These are phyloP conservation scores for Purpureocillium lavendulum DNA, from an alignment of 2,329 filamentous ascomycete genomes.

Conservation along the genomic window DNA sequence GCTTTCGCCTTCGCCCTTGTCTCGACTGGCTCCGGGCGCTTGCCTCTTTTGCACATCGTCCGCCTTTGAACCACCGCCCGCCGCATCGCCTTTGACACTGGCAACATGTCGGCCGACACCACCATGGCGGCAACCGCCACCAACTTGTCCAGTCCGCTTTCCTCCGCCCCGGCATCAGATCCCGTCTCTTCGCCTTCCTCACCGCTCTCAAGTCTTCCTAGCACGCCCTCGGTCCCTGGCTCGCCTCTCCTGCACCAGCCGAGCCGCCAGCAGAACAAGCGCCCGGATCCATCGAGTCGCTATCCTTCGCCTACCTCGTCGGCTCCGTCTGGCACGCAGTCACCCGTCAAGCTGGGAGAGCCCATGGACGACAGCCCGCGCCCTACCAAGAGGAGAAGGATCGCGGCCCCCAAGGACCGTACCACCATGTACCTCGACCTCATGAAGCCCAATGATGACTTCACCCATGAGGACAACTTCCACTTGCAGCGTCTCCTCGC, in stretches of 20 bases:
- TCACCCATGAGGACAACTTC: constrained; percentile 30
- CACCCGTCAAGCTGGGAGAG: constrained; percentile 38
- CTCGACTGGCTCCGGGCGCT: too few relatives aligned
- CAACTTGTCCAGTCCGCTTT: constrained; percentile 15
- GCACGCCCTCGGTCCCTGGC: constrained; percentile 42
- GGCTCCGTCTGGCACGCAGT: constrained; percentile 39
- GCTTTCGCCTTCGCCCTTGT: too few relatives aligned
- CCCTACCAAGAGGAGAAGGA: constrained; percentile 68
- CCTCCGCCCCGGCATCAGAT: constrained; percentile 16
- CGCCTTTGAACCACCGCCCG: neutral
- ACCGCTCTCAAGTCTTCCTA: constrained; percentile 44
- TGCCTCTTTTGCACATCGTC: neutral
- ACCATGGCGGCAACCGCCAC: constrained; percentile 10
- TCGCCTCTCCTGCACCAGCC: constrained; percentile 26
- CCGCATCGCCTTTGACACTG: too few relatives aligned
- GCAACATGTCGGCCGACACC: neutral
- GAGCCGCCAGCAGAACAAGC: neutral
- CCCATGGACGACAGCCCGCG: constrained; percentile 48
- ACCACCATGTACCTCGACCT: constrained; percentile 80
- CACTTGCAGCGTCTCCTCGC: constrained; percentile 66
- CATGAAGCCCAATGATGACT: constrained; percentile 38
- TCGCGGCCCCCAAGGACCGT: constrained; percentile 52
- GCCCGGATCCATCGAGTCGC: constrained; percentile 29
- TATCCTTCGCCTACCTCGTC: constrained; percentile 45
- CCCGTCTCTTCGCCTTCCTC: constrained; percentile 27